phyloP scores from a whole-genome alignment of 495 filamentous ascomycete genomes.

The Astrothelium subdiscretum region DNA sequence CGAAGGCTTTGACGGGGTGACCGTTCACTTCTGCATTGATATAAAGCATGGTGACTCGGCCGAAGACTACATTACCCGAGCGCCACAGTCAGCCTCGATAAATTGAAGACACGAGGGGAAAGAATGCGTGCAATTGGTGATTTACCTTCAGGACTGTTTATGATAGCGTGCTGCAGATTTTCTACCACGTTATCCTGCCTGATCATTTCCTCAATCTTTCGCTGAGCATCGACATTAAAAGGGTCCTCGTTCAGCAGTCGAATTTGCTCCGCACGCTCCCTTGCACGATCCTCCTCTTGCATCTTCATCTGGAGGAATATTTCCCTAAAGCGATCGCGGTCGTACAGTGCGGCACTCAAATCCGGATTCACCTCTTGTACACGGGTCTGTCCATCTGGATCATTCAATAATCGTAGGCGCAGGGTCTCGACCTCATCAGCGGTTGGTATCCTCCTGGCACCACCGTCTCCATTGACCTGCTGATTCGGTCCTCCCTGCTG shows the following conservation, averaged over 20 bases:
- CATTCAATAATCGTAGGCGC: slow-evolving; percentile 66
- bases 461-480: slow-evolving; percentile 7
- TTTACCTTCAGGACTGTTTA: slow-evolving; percentile 89
- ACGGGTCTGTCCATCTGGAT: slow-evolving; percentile 58
- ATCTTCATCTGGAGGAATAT: slow-evolving; percentile 52
- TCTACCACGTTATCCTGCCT: slow-evolving; percentile 85
- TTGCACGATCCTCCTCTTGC: slow-evolving; percentile 55
- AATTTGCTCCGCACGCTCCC: slow-evolving; percentile 69
- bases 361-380: slow-evolving; percentile 59
- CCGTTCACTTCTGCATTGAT: slow-evolving; percentile 93
- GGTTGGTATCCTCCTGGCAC: slow-evolving; percentile 3
- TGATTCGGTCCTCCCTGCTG: slow-evolving; percentile 21
- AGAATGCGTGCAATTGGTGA: background rate
- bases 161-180: slow-evolving; percentile 89
- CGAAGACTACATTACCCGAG: slow-evolving; percentile 56
- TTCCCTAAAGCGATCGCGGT: slow-evolving; percentile 62
- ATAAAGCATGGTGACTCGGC: slow-evolving; percentile 87
- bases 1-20: slow-evolving; percentile 84
- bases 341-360: slow-evolving; percentile 64
- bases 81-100: background rate
- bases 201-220: slow-evolving; percentile 93
- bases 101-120: slow-evolving; percentile 6
- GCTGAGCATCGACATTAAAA: slow-evolving; percentile 81
- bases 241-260: slow-evolving; percentile 76
- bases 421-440: slow-evolving; percentile 67